phyloP scores from a whole-genome alignment of 1,284 basidiomycete species.

The Phlebopus sp. region DNA sequence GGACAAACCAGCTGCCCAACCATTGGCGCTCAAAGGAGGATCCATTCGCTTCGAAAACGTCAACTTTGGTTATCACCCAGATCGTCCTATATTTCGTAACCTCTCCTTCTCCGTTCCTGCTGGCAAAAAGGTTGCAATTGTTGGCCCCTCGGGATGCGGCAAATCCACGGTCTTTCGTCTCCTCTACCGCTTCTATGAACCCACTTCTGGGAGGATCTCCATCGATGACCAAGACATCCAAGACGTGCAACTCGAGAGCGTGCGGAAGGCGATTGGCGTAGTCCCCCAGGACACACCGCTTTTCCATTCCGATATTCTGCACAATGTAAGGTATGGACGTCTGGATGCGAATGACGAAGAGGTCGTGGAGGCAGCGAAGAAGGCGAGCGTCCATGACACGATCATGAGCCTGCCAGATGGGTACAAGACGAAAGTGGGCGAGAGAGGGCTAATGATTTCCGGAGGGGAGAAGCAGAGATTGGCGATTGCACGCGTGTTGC shows the following conservation, averaged over 20 bases:
- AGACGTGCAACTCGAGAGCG: conserved; percentile 68
- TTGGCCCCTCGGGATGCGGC: conserved; percentile 96
- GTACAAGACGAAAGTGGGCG: conserved; percentile 91
- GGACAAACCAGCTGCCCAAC: conserved; percentile 69
- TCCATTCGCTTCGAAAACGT: conserved; percentile 94
- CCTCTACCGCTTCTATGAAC: conserved; percentile 93
- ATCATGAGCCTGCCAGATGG: conserved; percentile 81
- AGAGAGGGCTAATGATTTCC: conserved; percentile 95
- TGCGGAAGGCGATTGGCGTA: conserved; percentile 82
- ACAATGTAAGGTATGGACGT: conserved; percentile 94
- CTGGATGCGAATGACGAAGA: conserved; percentile 87
- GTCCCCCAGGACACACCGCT: conserved; percentile 98
- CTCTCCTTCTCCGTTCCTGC: conserved; percentile 93
- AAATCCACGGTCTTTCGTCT: conserved; percentile 96
- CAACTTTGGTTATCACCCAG: conserved; percentile 86
- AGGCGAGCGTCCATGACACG: conserved; percentile 86
- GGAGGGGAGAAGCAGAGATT: conserved; percentile 97
- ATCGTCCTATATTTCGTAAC: conserved; percentile 86
- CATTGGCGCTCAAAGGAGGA: conserved; percentile 75
- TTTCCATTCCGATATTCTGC: conserved; percentile 93
- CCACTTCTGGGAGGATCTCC: conserved; percentile 74
- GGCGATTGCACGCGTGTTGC: conserved; percentile 87
- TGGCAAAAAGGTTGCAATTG: conserved; percentile 94
- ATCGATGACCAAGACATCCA: conserved; percentile 88
- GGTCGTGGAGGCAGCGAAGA: conserved; percentile 77